Base-by-base conservation (phyloP, 768 basidiomycete species). In the Calocera cornea region DNA sequence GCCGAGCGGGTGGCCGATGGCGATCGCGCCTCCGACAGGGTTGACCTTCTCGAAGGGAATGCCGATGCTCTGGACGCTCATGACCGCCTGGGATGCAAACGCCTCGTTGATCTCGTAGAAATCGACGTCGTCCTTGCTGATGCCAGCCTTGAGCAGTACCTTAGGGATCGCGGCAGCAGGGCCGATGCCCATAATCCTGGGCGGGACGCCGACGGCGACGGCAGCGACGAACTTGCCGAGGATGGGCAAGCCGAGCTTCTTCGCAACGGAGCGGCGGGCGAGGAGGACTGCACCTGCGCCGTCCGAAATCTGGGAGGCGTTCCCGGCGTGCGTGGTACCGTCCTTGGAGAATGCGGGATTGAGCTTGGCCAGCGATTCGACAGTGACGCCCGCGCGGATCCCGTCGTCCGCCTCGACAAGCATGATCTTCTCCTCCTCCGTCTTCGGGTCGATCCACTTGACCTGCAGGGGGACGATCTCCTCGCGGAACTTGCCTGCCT, bases 51-150 rank as follows among this genome's bases (percentile, higher is more conserved):
- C 83, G 69, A 80, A 83, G 1, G 86, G 83, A 70, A 94, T 84
- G 27, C 84, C 84, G 65, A 95, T 77, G 70, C 84, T 82, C 70
- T 89, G 77, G 33, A 93, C 76, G 54, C 79, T 83, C 78, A 87
- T 91, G 49, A 94, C 79, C 1, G 90, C 91, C 68, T 78, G 78
- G 7, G 75, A 75, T 5, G 92, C 91, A 74, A 93, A 94, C 34
- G 92, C 92, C 77, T 93, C 92, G 75, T 94, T 94, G 77, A 92
- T 92, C 78, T 94, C 90, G 78, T 80, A 95, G 74, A 95, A 90
- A 78, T 95, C 92, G 71, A 95, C 79, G 72, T 95, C 93, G 54
- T 83, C 78, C 68, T 80, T 79, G 47, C 78, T 75, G 63, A 95
- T 80, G 17, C 90, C 89, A 1, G 83, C 80, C 72, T 84, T 82